phyloP scores from a whole-genome alignment of 306 rosid genomes.

The Pterocarpus macrocarpus region DNA sequence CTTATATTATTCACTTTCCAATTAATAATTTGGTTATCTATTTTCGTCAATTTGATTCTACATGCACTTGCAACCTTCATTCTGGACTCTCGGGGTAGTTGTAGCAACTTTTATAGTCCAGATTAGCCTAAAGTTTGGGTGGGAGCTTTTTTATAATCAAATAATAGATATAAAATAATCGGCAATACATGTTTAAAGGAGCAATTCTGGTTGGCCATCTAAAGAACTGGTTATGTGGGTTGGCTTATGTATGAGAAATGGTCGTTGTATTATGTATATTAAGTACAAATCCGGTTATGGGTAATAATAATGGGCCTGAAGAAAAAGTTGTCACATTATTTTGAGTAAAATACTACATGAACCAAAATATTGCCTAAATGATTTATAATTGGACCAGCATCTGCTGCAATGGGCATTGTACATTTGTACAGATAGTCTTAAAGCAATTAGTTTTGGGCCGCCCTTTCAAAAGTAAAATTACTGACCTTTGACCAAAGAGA shows the following conservation, averaged over 20 bases:
- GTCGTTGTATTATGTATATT: too few relatives aligned
- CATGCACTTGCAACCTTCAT: constrained; percentile 9
- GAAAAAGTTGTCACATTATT: neutral
- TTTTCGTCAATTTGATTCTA: neutral
- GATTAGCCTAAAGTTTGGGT: neutral
- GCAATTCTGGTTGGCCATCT: too few relatives aligned
- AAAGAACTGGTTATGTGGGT: too few relatives aligned
- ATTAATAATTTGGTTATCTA: neutral
- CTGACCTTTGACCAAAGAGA: too few relatives aligned
- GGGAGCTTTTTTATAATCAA: too few relatives aligned
- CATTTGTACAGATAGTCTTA: too few relatives aligned
- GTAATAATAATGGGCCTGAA: neutral
- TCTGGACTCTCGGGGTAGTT: neutral
- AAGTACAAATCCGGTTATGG: too few relatives aligned
- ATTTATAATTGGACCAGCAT: neutral
- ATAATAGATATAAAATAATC: too few relatives aligned
- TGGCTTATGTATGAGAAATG: too few relatives aligned
- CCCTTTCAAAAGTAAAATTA: neutral
- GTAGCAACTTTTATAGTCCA: neutral
- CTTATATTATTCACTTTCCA: neutral
- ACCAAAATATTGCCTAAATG: neutral
- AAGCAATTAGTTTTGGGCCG: neutral
- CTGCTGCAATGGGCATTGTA: neutral
- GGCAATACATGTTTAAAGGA: too few relatives aligned
- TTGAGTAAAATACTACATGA: too few relatives aligned